phyloP scores from a whole-genome alignment of 768 basidiomycete species.

The Terana coerulea region DNA sequence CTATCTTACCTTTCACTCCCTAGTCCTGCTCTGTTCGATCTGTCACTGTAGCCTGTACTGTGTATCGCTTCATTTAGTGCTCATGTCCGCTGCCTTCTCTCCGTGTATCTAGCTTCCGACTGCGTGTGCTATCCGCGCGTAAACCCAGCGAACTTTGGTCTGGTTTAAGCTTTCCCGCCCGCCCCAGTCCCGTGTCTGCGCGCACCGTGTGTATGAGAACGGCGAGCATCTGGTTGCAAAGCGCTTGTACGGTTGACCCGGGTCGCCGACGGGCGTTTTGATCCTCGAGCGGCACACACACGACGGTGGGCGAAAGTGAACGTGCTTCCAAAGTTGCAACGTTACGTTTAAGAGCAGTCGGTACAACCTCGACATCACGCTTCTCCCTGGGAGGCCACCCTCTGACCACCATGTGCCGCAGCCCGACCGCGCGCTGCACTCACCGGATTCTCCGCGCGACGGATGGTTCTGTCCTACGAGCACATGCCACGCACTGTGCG shows the following conservation, averaged over 20 bases:
- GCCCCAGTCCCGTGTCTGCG: neutral
- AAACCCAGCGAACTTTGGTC: neutral
- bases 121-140: neutral
- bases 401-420: constrained; percentile 12
- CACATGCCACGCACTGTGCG: constrained; percentile 17
- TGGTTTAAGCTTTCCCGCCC: constrained; percentile 5
- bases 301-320: constrained; percentile 5
- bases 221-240: neutral
- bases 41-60: constrained; percentile 13
- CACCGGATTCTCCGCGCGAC: constrained; percentile 12
- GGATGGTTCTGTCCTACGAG: constrained; percentile 15
- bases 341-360: constrained; percentile 4
- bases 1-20: neutral
- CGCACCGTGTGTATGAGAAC: constrained; percentile 13
- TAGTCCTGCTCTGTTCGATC: neutral
- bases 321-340: constrained; percentile 14
- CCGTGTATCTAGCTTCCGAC: constrained; percentile 1
- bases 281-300: neutral
- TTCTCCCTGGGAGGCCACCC: constrained; percentile 8
- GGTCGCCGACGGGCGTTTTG: neutral
- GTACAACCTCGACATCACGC: constrained; percentile 10
- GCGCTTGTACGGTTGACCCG: constrained; percentile 10
- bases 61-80: constrained; percentile 1
- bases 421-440: constrained; percentile 13
- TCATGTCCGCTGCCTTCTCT: neutral